Conservation (phyloP, 2,329 filamentous ascomycete genomes). For the Davidsoniella australis region DNA sequence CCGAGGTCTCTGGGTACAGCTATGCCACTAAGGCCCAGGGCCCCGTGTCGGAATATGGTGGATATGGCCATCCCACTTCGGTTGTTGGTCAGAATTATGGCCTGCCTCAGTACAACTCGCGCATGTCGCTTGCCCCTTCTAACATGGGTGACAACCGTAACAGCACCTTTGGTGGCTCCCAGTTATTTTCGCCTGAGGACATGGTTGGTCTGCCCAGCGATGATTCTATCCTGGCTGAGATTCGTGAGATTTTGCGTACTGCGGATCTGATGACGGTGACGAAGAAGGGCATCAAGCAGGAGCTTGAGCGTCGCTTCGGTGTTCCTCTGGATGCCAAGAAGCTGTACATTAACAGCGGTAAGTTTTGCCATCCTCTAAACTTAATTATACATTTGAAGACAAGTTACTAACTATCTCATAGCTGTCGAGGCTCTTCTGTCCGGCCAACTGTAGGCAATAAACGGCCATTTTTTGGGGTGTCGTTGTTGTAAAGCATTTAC, state of each 20-base stretch:
- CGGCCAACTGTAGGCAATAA: slow-evolving; percentile 44
- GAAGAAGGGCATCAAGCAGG: slow-evolving; percentile 93
- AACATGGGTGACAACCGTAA: slow-evolving; percentile 43
- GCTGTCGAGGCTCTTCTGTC: slow-evolving; percentile 68
- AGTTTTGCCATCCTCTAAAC: slow-evolving; percentile 22
- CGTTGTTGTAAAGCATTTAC: neutral
- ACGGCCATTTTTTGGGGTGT: neutral
- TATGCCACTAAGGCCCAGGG: slow-evolving; percentile 75
- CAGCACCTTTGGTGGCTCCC: slow-evolving; percentile 43
- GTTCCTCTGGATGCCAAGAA: slow-evolving; percentile 74
- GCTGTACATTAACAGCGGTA: slow-evolving; percentile 86
- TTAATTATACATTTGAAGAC: neutral
- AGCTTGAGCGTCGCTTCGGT: slow-evolving; percentile 81
- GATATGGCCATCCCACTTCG: slow-evolving; percentile 31
- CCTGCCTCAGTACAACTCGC: slow-evolving; percentile 32
- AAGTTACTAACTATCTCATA: slow-evolving; percentile 1
- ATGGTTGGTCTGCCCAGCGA: slow-evolving; percentile 67
- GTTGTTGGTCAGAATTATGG: slow-evolving; percentile 21
- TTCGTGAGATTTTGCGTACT: slow-evolving; percentile 77
- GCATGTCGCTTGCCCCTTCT: slow-evolving; percentile 65
- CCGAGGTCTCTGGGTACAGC: slow-evolving; percentile 81
- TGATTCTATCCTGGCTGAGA: slow-evolving; percentile 81
- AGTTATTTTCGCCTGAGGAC: slow-evolving; percentile 46
- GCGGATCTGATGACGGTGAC: slow-evolving; percentile 95
- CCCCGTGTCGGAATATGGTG: slow-evolving; percentile 52